Evolutionary conservation across 805 yeast species (phyloP).

Genomic region (Wickerhamiella dianesei): DNA sequence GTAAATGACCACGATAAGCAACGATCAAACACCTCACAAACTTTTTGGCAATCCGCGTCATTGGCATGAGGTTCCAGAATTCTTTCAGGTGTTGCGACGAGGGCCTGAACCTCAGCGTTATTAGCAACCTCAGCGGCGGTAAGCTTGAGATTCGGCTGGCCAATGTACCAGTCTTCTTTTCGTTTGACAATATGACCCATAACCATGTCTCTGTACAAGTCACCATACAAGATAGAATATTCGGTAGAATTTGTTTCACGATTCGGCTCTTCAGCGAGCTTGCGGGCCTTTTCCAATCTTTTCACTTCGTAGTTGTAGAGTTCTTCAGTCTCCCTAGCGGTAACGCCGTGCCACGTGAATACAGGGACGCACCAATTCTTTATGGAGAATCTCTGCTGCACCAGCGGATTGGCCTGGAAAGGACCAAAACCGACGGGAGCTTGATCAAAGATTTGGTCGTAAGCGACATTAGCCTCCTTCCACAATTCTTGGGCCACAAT

Average conservation of each 20-base stretch:
- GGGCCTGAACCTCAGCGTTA: background rate
- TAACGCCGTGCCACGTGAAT: slow-evolving; percentile 25
- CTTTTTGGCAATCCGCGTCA: slow-evolving; percentile 8
- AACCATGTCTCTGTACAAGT: slow-evolving; percentile 23
- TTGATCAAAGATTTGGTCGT: background rate
- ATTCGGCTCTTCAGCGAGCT: slow-evolving; percentile 5
- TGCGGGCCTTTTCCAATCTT: background rate
- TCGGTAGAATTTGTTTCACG: slow-evolving; percentile 41
- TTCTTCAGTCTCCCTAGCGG: slow-evolving; percentile 22
- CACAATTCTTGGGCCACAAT: slow-evolving; percentile 18
- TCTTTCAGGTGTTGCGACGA: background rate
- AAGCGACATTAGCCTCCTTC: background rate
- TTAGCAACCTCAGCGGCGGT: background rate
- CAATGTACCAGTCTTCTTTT: slow-evolving; percentile 18
- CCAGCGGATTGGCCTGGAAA: slow-evolving; percentile 26
- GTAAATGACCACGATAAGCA: slow-evolving; percentile 16
- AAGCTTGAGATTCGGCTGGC: background rate
- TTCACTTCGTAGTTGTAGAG: slow-evolving; percentile 26
- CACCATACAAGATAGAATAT: slow-evolving; percentile 10
- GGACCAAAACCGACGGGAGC: slow-evolving; percentile 8
- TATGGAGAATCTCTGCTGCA: slow-evolving; percentile 11
- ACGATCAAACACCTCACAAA: slow-evolving; percentile 8
- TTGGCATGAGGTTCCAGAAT: slow-evolving; percentile 11
- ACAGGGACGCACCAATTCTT: slow-evolving; percentile 25
- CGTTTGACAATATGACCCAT: slow-evolving; percentile 18